Base-by-base conservation (phyloP, 2,329 filamentous ascomycete species). In the Penicillium olsonii region DNA sequence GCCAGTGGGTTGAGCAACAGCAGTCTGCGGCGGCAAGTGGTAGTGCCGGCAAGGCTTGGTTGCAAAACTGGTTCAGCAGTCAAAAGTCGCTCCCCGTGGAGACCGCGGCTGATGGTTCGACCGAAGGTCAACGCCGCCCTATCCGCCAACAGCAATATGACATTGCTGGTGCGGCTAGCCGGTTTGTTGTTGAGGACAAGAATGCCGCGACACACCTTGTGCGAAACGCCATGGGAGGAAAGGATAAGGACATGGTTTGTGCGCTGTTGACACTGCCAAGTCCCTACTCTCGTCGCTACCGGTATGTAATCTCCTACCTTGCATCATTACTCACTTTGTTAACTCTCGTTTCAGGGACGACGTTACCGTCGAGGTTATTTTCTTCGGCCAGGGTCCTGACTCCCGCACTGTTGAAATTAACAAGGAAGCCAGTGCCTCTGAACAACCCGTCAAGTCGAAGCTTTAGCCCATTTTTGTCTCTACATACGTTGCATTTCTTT, bases 131-230 rank as follows among this genome's bases (percentile, higher is more conserved):
- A 68, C 68, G 74, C 37, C 87, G 87, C 6, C 94, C 94, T 0
- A 90, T 97, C 60, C 88, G 94, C 45, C 82, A 95, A 64, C 82
- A 87, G 61, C 94, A 99, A 68, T 99, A 94, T 88, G 90, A 92
- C 40, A 84, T 95, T 24, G 84, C 86, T 37, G 67, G 64, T 9
- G 67, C 61, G 12, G 84, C 87, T 61, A 85, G 87, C 61, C 82
- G 94, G n/a, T 99, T 97, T 62, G 85, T 95, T 1, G 88, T 96
- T 10, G 86, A 95, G 75, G 95, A 99, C 69, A 91, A 92, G 75
- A 99, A 99, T 60, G 94, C 88, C 7, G 94, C 94, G 0, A 99
- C 94, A 2, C 94, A 99, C 75, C 81, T 99, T 40, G 88, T 97
- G 40, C 85, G 94, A 56, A 99, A 99, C 66, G 94, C 94, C 0